A percentile compares a stretch with the other conserved stretches of the same genome.
Evolutionary conservation across 305 asterid genomes (phyloP).

Genomic region (Fraxinus nigra): DNA sequence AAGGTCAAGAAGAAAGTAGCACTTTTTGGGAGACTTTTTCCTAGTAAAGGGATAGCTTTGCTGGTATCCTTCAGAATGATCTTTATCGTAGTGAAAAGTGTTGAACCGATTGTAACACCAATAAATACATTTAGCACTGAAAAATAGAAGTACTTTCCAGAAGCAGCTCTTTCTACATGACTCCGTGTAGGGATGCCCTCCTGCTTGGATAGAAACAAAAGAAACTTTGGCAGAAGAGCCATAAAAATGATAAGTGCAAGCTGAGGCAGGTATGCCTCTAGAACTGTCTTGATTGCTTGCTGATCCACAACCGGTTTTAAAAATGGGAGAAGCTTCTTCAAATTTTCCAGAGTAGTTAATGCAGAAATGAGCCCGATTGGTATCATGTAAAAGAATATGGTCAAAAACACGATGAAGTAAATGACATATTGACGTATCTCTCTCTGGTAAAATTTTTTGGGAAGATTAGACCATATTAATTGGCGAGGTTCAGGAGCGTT

Average conservation of each 20-base stretch:
- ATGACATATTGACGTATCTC: slow-evolving; percentile 49
- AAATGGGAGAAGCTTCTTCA: slow-evolving; percentile 71
- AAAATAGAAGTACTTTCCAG: slow-evolving; percentile 89
- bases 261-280: slow-evolving; percentile 89
- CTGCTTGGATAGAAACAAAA: slow-evolving; percentile 70
- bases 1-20: slow-evolving; percentile 94
- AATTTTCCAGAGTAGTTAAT: slow-evolving; percentile 70
- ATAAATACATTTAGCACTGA: slow-evolving; percentile 75
- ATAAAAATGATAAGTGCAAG: slow-evolving; percentile 73
- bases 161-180: slow-evolving; percentile 78
- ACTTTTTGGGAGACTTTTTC: slow-evolving; percentile 76
- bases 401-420: slow-evolving; percentile 62
- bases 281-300: slow-evolving; percentile 48
- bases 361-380: slow-evolving; percentile 87
- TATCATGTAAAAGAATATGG: slow-evolving; percentile 85
- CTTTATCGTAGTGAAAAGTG: slow-evolving; percentile 61
- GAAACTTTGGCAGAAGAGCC: slow-evolving; percentile 70
- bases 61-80: slow-evolving; percentile 44
- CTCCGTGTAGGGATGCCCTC: slow-evolving; percentile 86
- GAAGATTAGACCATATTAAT: slow-evolving; percentile 67
- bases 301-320: slow-evolving; percentile 50
- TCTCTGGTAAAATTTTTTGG: slow-evolving; percentile 53
- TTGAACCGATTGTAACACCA: slow-evolving; percentile 74
- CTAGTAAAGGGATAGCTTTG: slow-evolving; percentile 40
- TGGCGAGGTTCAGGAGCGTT: slow-evolving; percentile 80